These are phyloP conservation scores for Epichloe baconii DNA, from an alignment of 2,329 filamentous ascomycete genomes.

Conservation along the genomic window DNA sequence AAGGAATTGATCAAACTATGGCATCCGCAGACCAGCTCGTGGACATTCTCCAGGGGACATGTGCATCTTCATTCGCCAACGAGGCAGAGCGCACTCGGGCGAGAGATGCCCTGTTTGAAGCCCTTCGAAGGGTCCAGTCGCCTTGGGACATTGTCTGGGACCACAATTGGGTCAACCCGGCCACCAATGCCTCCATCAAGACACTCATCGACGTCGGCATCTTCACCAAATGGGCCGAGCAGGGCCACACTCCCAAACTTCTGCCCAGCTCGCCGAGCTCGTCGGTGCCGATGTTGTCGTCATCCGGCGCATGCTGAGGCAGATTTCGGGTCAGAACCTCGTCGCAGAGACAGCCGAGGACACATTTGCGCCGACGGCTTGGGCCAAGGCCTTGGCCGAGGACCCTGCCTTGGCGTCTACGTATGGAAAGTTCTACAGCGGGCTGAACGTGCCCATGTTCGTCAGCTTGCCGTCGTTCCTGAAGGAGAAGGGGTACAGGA, in stretches of 20 bases:
- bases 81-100: constrained; percentile 21
- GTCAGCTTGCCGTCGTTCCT: constrained; percentile 19
- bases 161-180: constrained; percentile 21
- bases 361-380: constrained; percentile 21
- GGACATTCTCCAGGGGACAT: constrained; percentile 13
- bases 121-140: constrained; percentile 19
- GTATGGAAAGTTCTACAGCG: constrained; percentile 21
- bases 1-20: constrained; percentile 8
- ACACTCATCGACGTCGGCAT: constrained; percentile 25
- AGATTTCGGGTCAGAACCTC: constrained; percentile 22
- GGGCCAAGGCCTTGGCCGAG: constrained; percentile 16
- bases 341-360: constrained; percentile 21
- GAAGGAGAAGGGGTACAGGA: constrained; percentile 19
- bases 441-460: constrained; percentile 20
- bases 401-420: constrained; percentile 16
- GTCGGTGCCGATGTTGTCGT: constrained; percentile 20
- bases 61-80: constrained; percentile 16
- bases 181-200: constrained; percentile 22
- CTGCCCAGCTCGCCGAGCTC: constrained; percentile 19
- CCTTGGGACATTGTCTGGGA: constrained; percentile 28
- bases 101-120: constrained; percentile 18
- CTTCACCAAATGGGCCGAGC: constrained; percentile 22
- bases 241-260: constrained; percentile 16
- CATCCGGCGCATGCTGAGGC: constrained; percentile 22
- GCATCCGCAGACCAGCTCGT: constrained; percentile 15